Percentiles rank a stretch among this genome's conserved stretches.
Conservation (phyloP, 2,329 filamentous ascomycete species). For the Aureobasidium pullulans region DNA sequence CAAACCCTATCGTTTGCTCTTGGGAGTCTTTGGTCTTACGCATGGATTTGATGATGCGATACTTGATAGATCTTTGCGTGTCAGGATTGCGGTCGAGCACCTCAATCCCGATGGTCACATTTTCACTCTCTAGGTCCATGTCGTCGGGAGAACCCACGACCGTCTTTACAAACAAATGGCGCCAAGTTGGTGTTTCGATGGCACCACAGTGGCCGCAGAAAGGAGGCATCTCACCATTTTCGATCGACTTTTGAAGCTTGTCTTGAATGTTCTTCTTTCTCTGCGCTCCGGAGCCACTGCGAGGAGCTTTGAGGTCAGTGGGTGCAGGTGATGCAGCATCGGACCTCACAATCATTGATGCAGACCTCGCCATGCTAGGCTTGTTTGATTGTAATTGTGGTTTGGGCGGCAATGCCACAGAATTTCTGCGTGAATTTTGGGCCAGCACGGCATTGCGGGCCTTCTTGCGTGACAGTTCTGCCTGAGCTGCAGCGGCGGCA, state of each 20-base stretch:
- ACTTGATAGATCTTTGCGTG: conserved; percentile 52
- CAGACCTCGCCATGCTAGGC: conserved; percentile 8
- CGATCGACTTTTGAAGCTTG: conserved; percentile 52
- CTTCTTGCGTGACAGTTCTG: conserved; percentile 13
- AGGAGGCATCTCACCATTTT: conserved; percentile 74
- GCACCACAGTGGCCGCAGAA: conserved; percentile 91
- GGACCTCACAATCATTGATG: conserved; percentile 20
- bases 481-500: conserved; percentile 4
- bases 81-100: conserved; percentile 56
- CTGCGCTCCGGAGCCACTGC: conserved; percentile 49
- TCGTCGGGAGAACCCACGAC: conserved; percentile 62
- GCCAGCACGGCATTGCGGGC: conserved; percentile 14
- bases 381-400: conserved; percentile 12
- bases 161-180: conserved; percentile 80
- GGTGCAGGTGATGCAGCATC: conserved; percentile 30
- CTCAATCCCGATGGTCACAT: conserved; percentile 67
- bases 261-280: conserved; percentile 58
- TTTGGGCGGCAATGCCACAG: conserved; percentile 27
- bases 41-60: conserved; percentile 77
- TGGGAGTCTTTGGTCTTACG: conserved; percentile 36
- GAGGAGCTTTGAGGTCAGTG: conserved; percentile 21
- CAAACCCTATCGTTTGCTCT: conserved; percentile 43
- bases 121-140: conserved; percentile 64
- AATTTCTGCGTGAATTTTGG: conserved; percentile 26
- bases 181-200: conserved; percentile 94